phyloP scores from a whole-genome alignment of 179 eudicot species.

The Vitellaria paradoxa region DNA sequence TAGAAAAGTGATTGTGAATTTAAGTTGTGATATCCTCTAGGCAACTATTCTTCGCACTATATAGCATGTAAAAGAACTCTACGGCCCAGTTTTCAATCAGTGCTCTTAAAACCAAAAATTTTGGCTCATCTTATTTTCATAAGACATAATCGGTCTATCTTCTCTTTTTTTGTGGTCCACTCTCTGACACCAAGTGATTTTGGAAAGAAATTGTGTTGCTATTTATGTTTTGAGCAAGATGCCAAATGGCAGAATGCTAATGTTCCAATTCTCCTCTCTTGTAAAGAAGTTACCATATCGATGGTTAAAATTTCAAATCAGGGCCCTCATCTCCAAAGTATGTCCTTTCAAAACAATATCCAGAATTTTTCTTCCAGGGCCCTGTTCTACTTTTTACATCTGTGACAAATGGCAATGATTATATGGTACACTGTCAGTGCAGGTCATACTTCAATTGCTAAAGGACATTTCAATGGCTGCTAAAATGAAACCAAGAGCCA shows the following conservation, averaged over 20 bases:
- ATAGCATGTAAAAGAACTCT: not conserved
- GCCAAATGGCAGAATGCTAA: not conserved
- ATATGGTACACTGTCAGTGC: not conserved
- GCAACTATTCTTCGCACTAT: not conserved
- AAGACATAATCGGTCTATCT: not conserved
- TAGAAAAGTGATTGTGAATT: not conserved
- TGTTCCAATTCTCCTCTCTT: not conserved
- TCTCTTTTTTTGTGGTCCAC: not conserved
- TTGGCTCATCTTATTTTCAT: not conserved
- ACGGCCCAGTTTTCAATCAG: not conserved
- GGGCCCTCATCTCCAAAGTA: not conserved
- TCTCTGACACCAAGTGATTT: constrained; percentile 2
- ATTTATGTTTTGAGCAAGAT: not conserved
- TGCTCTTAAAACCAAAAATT: not conserved
- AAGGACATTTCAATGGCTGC: constrained; percentile 4
- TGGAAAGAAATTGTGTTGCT: not conserved
- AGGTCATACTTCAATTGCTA: constrained; percentile 13
- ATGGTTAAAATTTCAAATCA: not conserved
- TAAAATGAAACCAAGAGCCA: constrained; percentile 66
- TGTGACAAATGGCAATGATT: not conserved
- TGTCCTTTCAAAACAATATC: not conserved
- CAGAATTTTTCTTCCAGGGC: not conserved
- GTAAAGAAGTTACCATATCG: not conserved
- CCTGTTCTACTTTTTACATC: not conserved
- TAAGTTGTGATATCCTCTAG: not conserved